phyloP scores from a whole-genome alignment of 306 rosid species.

The Rubus idaeus region DNA sequence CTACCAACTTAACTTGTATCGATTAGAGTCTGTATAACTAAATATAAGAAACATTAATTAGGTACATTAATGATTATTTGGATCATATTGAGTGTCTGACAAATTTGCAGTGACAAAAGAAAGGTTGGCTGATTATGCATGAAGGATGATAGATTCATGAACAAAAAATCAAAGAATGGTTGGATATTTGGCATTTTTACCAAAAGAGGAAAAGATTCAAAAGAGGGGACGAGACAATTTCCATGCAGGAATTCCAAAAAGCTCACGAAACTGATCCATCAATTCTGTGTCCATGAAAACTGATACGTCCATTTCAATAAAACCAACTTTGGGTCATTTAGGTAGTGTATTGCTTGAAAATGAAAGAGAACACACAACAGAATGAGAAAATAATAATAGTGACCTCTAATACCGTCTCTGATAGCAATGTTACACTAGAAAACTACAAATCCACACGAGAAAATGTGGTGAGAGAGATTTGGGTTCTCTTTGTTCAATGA shows the following conservation, averaged over 20 bases:
- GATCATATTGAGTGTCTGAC: background rate
- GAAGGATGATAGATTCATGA: background rate
- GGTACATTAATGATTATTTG: background rate
- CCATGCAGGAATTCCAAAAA: slow-evolving; percentile 3
- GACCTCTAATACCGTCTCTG: slow-evolving; percentile 17
- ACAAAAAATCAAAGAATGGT: background rate
- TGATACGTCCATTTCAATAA: slow-evolving; percentile 50
- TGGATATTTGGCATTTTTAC: background rate
- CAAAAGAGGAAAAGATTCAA: background rate
- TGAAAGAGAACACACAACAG: slow-evolving; percentile 49
- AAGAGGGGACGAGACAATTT: slow-evolving; percentile 5
- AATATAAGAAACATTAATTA: background rate
- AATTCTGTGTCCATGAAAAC: slow-evolving; percentile 7
- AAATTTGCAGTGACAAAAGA: background rate
- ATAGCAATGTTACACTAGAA: slow-evolving; percentile 33
- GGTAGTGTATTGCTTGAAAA: slow-evolving; percentile 30
- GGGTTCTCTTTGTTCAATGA: slow-evolving; percentile 10
- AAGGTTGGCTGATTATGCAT: background rate
- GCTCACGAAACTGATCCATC: slow-evolving; percentile 17
- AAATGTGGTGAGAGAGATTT: background rate
- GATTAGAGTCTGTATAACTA: too few relatives aligned
- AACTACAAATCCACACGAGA: slow-evolving; percentile 1
- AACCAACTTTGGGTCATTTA: slow-evolving; percentile 10
- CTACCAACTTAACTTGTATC: too few relatives aligned
- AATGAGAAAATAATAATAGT: slow-evolving; percentile 30